These are phyloP conservation scores for Penicillium sp. DNA, from an alignment of 2,329 filamentous ascomycete species.

Conservation along the genomic window DNA sequence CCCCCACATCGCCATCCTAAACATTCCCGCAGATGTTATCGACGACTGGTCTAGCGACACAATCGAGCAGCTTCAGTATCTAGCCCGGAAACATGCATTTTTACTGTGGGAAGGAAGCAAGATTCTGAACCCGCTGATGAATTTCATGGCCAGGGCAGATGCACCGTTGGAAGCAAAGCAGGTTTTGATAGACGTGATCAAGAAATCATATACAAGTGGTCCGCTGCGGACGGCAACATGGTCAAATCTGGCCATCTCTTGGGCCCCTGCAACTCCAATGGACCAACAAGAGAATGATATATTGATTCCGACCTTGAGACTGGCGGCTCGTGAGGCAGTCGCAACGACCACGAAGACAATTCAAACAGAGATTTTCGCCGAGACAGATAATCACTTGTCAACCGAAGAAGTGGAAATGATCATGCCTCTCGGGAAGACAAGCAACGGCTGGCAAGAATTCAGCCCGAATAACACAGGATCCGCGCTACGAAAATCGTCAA, in stretches of 20 bases:
- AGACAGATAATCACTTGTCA: constrained; percentile 16
- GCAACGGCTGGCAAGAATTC: constrained; percentile 26
- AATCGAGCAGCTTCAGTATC: constrained; percentile 39
- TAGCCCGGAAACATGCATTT: constrained; percentile 40
- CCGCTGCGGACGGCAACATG: constrained; percentile 39
- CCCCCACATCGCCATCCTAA: constrained; percentile 60
- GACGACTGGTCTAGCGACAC: constrained; percentile 60
- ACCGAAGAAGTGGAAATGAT: constrained; percentile 14
- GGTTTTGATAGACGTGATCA: constrained; percentile 35
- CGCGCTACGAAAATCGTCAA: constrained; percentile 38
- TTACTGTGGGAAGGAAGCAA: constrained; percentile 44
- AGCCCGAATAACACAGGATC: constrained; percentile 26
- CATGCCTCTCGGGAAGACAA: constrained; percentile 5
- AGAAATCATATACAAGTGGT: constrained; percentile 42
- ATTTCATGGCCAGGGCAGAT: constrained; percentile 31
- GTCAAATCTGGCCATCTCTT: constrained; percentile 41
- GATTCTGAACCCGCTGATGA: constrained; percentile 38
- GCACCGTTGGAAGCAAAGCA: constrained; percentile 31
- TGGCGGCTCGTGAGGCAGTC: constrained; percentile 44
- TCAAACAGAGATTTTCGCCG: constrained; percentile 42
- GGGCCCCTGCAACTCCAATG: constrained; percentile 37
- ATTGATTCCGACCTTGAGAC: constrained; percentile 43
- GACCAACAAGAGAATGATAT: constrained; percentile 42
- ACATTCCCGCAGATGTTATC: constrained; percentile 63
- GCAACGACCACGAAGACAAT: constrained; percentile 41